phyloP scores from a whole-genome alignment of 2,329 filamentous ascomycete genomes.

The Scedosporium apiospermum region DNA sequence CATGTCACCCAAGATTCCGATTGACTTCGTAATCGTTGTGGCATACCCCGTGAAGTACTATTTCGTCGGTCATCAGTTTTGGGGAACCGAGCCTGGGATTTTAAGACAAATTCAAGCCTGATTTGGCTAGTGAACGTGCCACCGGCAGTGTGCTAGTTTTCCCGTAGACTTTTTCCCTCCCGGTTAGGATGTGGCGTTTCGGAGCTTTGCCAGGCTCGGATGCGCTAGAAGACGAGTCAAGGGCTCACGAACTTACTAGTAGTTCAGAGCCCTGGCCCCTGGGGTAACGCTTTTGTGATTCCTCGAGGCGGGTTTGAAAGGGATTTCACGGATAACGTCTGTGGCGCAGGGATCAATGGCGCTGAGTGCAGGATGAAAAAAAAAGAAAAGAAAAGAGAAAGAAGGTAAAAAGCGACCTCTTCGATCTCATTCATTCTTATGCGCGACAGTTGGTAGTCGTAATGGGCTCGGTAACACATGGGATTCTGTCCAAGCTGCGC shows the following conservation, averaged over 20 bases:
- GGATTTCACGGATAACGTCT: no score
- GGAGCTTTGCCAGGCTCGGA: not conserved
- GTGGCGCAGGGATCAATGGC: no score
- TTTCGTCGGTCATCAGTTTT: not conserved
- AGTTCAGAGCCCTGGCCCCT: not conserved
- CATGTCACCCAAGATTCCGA: no score
- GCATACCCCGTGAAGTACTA: not conserved
- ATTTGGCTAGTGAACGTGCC: not conserved
- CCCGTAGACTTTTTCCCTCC: not conserved
- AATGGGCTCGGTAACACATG: not conserved
- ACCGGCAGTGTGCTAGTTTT: not conserved
- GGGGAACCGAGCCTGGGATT: not conserved
- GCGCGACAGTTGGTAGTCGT: no score
- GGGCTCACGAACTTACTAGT: not conserved
- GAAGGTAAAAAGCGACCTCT: no score
- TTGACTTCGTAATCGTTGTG: not conserved
- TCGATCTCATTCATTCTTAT: no score
- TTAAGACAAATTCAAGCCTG: not conserved
- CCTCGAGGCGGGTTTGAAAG: not conserved
- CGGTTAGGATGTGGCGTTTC: not conserved
- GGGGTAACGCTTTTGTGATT: not conserved
- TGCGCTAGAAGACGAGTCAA: not conserved
- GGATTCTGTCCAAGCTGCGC: not conserved
- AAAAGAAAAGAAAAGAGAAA: no score
- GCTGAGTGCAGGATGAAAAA: no score